Conservation (phyloP, 2,329 filamentous ascomycete genomes). For the Trichoderma aggressivum region DNA sequence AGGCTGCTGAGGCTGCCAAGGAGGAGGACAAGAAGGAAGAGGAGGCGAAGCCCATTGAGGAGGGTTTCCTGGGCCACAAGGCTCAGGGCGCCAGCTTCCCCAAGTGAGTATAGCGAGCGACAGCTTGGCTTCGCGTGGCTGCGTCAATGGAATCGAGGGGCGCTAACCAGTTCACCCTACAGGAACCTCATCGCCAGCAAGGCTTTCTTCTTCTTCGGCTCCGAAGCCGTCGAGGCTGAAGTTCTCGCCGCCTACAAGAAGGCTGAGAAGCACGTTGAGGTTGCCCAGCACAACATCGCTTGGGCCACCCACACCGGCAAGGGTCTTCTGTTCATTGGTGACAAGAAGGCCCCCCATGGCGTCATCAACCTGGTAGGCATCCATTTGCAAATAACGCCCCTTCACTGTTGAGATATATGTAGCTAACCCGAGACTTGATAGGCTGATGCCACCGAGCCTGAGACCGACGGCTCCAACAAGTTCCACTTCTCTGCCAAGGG, state of each 20-base stretch:
- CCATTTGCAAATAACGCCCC: background rate
- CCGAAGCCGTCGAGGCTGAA: conserved; percentile 70
- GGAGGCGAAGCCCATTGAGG: conserved; percentile 68
- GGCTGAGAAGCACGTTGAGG: conserved; percentile 75
- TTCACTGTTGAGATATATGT: background rate
- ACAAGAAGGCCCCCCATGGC: conserved; percentile 77
- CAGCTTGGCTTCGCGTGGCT: background rate
- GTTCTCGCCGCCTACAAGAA: conserved; percentile 75
- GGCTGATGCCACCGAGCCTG: conserved; percentile 65
- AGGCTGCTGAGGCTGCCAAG: conserved; percentile 39
- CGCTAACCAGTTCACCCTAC: conserved; percentile 8
- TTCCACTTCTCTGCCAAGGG: conserved; percentile 82
- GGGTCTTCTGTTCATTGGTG: conserved; percentile 87
- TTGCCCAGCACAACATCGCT: conserved; percentile 74
- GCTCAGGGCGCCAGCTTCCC: conserved; percentile 73
- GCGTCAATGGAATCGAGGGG: background rate
- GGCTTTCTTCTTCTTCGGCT: conserved; percentile 86
- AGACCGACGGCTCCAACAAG: conserved; percentile 71
- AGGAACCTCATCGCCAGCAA: conserved; percentile 89
- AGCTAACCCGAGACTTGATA: conserved; percentile 27
- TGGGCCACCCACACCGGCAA: conserved; percentile 95
- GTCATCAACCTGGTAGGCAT: conserved; percentile 77
- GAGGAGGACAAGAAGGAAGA: conserved; percentile 45
- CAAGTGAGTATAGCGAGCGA: conserved; percentile 64
- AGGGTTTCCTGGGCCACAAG: conserved; percentile 88